Base-by-base conservation (phyloP, 2,329 filamentous ascomycete species). In the Conoideocrella luteorostrata region DNA sequence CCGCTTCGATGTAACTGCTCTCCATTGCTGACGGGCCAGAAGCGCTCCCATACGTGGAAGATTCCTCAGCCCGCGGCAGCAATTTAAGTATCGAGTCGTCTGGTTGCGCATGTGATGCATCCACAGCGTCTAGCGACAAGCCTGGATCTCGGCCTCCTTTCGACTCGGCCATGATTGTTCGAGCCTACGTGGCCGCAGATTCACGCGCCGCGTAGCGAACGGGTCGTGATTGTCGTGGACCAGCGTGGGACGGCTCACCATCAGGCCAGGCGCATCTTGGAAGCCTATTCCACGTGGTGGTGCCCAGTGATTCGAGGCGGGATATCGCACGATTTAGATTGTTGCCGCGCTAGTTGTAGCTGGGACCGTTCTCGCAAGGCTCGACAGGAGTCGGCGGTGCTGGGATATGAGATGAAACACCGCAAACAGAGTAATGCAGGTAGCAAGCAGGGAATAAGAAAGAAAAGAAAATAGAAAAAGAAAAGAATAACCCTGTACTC, bases 1-100 rank as follows among this genome's bases (percentile, higher is more conserved):
- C 59, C 22, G 63, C 60, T 34, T 72, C 70, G 32, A 72, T 52
- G 47, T 67, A 69, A 58, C 67, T 73, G 53, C 52, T 62, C 24
- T 72, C 68, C 30, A 36, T 29, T 13, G 32, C 43, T 17, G 22
- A 23, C 12, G 32, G 42, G 2, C 28, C 42, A 29, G 35, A 17
- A n/a, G 18, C 29, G 23, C 29, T 41, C 17, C 24, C 34, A 13
- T 38, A 35, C 11, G 20, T 17, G n/a, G 46, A 20, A 23, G 45
- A 4, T 21, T 55, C 51, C 35, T 41, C 41, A 44, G 53, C n/a
- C 44, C 53, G 44, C 44, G 57, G 33, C 15, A 42, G 43, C 32
- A 50, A 28, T 32, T 47, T 38, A 37, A 44, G 28, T 29, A 47
- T 46, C 12, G 44, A 43, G 38, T 49, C 43, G 41, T 50, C 47